Percentiles rank a stretch among this genome's conserved stretches.
phyloP scores from a whole-genome alignment of 2,329 filamentous ascomycete genomes.

The Aspergillus niger region DNA sequence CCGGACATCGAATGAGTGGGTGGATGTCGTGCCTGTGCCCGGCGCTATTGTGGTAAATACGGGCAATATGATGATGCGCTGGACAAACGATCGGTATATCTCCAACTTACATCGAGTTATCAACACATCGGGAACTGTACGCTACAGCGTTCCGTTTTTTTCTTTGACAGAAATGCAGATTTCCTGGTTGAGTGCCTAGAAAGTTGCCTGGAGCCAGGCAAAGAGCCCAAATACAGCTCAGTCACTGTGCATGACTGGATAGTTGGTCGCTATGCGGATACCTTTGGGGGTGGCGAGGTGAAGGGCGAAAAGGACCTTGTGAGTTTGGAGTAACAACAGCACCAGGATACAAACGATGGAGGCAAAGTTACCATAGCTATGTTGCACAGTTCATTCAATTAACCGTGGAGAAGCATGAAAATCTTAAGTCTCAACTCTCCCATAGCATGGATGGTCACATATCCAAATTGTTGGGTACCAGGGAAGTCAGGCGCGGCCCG shows the following conservation, averaged over 20 bases:
- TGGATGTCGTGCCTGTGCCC: conserved; percentile 46
- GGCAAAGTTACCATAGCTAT: too few species aligned
- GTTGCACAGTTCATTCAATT: too few species aligned
- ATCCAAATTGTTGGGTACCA: too few species aligned
- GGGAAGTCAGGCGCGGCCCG: too few species aligned
- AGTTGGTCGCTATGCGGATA: too few species aligned
- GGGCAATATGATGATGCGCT: conserved; percentile 51
- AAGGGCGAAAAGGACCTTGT: not conserved
- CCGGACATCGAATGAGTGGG: conserved; percentile 48
- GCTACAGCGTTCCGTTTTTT: conserved; percentile 38
- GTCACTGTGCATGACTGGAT: too few species aligned
- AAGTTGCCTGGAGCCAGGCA: not conserved
- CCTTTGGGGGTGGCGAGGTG: not conserved
- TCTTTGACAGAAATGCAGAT: conserved; percentile 34
- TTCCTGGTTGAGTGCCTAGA: conserved; percentile 6
- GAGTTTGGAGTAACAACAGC: not conserved
- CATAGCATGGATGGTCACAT: too few species aligned
- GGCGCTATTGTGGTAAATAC: conserved; percentile 57
- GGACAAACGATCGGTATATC: conserved; percentile 37
- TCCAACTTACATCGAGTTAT: conserved; percentile 40
- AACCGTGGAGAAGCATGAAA: too few species aligned
- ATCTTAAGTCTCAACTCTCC: too few species aligned
- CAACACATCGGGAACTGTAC: conserved; percentile 33
- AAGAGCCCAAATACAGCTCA: too few species aligned
- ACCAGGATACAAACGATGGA: too few species aligned